Conservation (phyloP, 371 early-diverging fungal species). For the Mucor piriformis region DNA sequence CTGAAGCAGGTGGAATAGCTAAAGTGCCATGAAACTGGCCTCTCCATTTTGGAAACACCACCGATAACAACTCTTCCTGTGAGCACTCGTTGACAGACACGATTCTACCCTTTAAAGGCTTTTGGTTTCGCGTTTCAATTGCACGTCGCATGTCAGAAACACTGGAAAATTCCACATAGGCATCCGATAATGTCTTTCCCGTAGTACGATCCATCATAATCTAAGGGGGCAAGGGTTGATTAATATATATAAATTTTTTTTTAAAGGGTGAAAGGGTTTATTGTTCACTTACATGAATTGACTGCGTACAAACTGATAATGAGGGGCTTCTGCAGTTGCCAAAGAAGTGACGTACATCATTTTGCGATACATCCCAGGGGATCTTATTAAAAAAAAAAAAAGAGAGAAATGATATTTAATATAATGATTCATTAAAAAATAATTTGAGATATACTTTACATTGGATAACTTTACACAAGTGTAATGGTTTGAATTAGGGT, state of each 20-base stretch:
- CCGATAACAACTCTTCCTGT: slow-evolving; percentile 68
- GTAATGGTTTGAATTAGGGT: slow-evolving; percentile 12
- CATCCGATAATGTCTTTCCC: slow-evolving; percentile 69
- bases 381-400: slow-evolving; percentile 38
- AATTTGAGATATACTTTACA: slow-evolving; percentile 22
- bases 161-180: slow-evolving; percentile 65
- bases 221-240: slow-evolving; percentile 17
- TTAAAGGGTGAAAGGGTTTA: slow-evolving; percentile 2
- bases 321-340: slow-evolving; percentile 43
- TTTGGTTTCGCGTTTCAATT: slow-evolving; percentile 54
- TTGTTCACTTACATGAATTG: slow-evolving; percentile 49
- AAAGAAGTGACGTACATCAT: slow-evolving; percentile 55
- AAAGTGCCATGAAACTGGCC: slow-evolving; percentile 56
- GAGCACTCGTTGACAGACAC: slow-evolving; percentile 62
- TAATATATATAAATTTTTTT: neutral
- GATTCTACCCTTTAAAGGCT: slow-evolving; percentile 67
- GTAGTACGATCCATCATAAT: slow-evolving; percentile 65
- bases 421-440: neutral
- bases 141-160: slow-evolving; percentile 47
- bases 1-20: slow-evolving; percentile 42
- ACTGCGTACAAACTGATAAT: slow-evolving; percentile 42
- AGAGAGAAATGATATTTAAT: neutral
- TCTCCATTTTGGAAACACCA: slow-evolving; percentile 72
- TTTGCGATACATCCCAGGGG: slow-evolving; percentile 63
- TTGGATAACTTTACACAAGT: slow-evolving; percentile 49